Evolutionary conservation across 805 yeast genomes (phyloP), one percentile per base, ranked within the genome.

Genomic region (Starmerella tilneyi): DNA sequence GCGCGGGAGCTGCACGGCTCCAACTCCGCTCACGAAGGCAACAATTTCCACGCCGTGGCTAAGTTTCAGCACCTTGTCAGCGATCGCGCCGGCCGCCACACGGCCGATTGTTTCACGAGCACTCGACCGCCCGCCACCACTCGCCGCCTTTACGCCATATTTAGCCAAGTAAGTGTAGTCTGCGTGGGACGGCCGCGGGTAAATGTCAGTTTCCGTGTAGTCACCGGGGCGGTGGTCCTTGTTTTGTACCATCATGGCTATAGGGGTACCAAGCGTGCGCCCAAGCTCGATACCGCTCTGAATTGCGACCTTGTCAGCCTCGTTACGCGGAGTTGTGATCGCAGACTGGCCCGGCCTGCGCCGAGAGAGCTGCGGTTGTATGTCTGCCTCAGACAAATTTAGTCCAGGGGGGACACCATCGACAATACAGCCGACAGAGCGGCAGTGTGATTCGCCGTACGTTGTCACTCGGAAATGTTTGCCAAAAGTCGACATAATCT

Each of bases 31-130:
- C 19, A 89, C 96, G 65, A 92, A 92, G 0, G 96, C 98, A 39
- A 92, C 96, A 58, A 92, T 84, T 65, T 89, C 97, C 37, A 92
- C 92, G 48, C 76, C 74, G 60, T 81, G 78, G 45, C 83, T 81
- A 56, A 81, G 78, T 40, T 67, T 61, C 59, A 92, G 73, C 53
- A 84, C 79, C 67, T 88, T 89, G 65, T 92, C 98, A 41, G 98
- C 98, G 64, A 92, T 79, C 42, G 96, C 97, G 60, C 96, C 96
- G 8, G 96, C 97, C 39, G 97, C 97, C 44, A 92, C 98, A 65
- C 98, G 78, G 47, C 98, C 98, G 58, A 92, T 92, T 34, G 98
- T 92, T 68, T 92, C 98, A 65, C 98, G 78, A 8, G 98, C 98
- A 36, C 89, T 78, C 11, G 96, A 82, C 62, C 98, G 78, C 51